These are phyloP conservation scores for Puccinellia tenuiflora DNA, from an alignment of 176 grass and related monocot genomes.

Conservation along the genomic window DNA sequence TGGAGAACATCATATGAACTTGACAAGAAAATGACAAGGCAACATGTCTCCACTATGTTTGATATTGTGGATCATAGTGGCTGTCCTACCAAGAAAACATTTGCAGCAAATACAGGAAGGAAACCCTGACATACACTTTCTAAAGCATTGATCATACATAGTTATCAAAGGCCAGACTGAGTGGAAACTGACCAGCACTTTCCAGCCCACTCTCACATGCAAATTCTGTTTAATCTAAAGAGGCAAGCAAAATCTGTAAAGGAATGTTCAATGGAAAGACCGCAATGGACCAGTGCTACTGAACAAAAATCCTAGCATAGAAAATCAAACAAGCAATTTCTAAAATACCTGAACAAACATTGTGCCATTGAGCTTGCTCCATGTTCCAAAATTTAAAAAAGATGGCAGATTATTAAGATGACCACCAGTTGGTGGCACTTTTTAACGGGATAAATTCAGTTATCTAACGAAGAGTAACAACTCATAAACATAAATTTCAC, in stretches of 20 bases:
- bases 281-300: constrained; percentile 5
- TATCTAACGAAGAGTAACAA: not conserved
- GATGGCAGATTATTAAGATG: not conserved
- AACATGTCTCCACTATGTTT: constrained; percentile 3
- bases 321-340: not conserved
- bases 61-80: constrained; percentile 11
- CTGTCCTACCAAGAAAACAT: constrained; percentile 21
- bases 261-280: constrained; percentile 25
- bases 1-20: not conserved
- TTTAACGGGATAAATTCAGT: not conserved
- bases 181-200: constrained; percentile 32
- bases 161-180: constrained; percentile 29
- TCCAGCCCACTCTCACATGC: constrained; percentile 17
- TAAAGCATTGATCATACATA: constrained; percentile 17
- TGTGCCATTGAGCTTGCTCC: not conserved
- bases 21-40: not conserved
- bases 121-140: constrained; percentile 35
- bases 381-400: not conserved
- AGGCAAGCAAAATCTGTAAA: constrained; percentile 12
- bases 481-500: not conserved
- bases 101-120: constrained; percentile 19
- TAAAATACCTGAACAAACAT: not conserved
- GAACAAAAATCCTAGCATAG: not conserved
- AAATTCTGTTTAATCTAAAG: not conserved
- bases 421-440: not conserved